Evolutionary conservation across 805 yeast species (phyloP).

Genomic region (Zygosaccharomyces siamensis): DNA sequence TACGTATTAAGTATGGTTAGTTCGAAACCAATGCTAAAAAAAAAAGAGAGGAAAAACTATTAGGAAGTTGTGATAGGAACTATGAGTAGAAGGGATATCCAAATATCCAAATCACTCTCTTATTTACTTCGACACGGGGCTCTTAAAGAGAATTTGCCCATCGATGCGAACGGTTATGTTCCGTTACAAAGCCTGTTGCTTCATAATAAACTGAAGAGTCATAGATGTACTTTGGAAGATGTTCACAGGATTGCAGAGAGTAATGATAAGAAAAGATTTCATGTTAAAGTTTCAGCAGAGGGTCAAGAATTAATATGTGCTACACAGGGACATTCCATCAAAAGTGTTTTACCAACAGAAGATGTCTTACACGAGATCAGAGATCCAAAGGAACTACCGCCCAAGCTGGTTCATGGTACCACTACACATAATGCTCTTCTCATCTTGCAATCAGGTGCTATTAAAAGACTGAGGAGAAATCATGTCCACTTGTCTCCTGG

Average conservation of each 20-base stretch:
- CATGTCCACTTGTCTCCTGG: conserved; percentile 84
- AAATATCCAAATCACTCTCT: conserved; percentile 69
- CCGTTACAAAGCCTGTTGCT: conserved; percentile 47
- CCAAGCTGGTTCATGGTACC: conserved; percentile 76
- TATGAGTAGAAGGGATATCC: conserved; percentile 40
- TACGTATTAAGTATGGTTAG: not conserved
- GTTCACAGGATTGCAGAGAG: conserved; percentile 53
- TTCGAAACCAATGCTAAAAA: not conserved
- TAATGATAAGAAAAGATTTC: conserved; percentile 71
- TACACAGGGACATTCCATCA: conserved; percentile 84
- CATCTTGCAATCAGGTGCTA: conserved; percentile 51
- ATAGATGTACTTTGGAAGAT: conserved; percentile 52
- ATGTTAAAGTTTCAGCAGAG: conserved; percentile 34
- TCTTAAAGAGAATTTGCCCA: conserved; percentile 53
- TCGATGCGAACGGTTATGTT: conserved; percentile 67
- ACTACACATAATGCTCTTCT: conserved; percentile 41
- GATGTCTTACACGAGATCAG: conserved; percentile 40
- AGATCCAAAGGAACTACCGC: conserved; percentile 43
- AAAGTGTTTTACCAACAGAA: conserved; percentile 36
- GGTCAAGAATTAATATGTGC: conserved; percentile 57
- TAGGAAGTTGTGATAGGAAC: not conserved
- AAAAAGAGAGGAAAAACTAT: too few relatives aligned
- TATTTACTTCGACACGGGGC: conserved; percentile 88
- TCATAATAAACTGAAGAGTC: conserved; percentile 55
- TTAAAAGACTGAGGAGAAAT: conserved; percentile 66